Conservation (phyloP, 805 yeast genomes). For the Cephaloascus fragrans region DNA sequence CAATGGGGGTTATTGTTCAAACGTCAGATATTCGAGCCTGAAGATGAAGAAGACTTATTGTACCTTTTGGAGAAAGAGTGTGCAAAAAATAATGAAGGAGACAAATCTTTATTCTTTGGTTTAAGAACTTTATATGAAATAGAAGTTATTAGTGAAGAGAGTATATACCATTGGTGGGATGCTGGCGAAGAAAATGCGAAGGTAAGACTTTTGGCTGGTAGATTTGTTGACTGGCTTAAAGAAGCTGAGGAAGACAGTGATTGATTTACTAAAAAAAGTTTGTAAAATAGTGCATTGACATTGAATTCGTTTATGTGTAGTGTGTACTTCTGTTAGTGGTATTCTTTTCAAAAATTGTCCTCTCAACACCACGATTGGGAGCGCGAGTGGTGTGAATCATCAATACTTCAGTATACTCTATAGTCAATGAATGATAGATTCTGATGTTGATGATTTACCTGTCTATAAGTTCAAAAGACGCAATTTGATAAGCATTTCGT, state of each 20-base stretch:
- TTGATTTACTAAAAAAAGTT: too few relatives aligned
- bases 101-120: slow-evolving; percentile 41
- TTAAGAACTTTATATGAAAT: slow-evolving; percentile 61
- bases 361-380: too few relatives aligned
- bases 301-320: too few relatives aligned
- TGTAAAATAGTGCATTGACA: too few relatives aligned
- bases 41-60: slow-evolving; percentile 70
- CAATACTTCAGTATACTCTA: too few relatives aligned
- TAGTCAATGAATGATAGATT: too few relatives aligned
- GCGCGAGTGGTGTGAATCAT: too few relatives aligned
- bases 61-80: slow-evolving; percentile 37
- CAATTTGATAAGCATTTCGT: too few relatives aligned
- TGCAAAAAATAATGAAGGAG: slow-evolving; percentile 26
- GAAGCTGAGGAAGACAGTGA: slow-evolving; percentile 62
- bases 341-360: too few relatives aligned
- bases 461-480: too few relatives aligned
- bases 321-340: too few relatives aligned
- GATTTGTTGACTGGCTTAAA: slow-evolving; percentile 81
- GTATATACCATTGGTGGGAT: slow-evolving; percentile 78
- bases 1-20: slow-evolving; percentile 77
- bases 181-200: slow-evolving; percentile 23
- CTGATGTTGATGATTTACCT: too few relatives aligned
- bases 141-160: slow-evolving; percentile 78
- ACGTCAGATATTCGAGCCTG: slow-evolving; percentile 76
- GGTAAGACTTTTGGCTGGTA: slow-evolving; percentile 48